These are phyloP conservation scores for Apostasia shenzhenica DNA, from an alignment of 106 monocot species.

Conservation along the genomic window DNA sequence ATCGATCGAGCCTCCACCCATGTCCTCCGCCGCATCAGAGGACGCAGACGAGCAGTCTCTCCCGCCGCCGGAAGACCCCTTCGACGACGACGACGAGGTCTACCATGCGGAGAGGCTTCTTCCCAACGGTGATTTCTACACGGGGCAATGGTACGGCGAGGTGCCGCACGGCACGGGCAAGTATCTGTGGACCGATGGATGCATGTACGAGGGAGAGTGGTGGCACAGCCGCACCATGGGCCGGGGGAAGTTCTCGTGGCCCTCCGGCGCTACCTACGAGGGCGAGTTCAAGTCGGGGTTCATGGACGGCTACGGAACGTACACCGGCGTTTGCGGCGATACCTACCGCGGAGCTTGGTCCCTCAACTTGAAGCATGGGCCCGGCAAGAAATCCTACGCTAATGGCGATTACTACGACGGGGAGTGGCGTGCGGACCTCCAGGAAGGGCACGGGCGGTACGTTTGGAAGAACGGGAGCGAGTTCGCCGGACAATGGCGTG, in stretches of 20 bases:
- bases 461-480: constrained; percentile 51
- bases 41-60: constrained; percentile 2
- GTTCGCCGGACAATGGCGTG: constrained; percentile 55
- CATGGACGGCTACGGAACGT: constrained; percentile 47
- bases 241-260: constrained; percentile 41
- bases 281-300: constrained; percentile 40
- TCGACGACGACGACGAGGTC: constrained; percentile 4
- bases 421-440: constrained; percentile 43
- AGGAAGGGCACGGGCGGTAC: constrained; percentile 60
- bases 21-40: constrained; percentile 9
- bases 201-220: constrained; percentile 61
- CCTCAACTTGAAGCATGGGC: constrained; percentile 47
- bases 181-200: constrained; percentile 59
- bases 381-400: constrained; percentile 44
- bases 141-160: constrained; percentile 27
- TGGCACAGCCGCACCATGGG: constrained; percentile 27
- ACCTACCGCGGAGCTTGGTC: constrained; percentile 50
- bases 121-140: constrained; percentile 48
- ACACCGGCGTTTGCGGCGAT: constrained; percentile 40
- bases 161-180: constrained; percentile 39
- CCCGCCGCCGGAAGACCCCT: not conserved
- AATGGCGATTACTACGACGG: constrained; percentile 77
- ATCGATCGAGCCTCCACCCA: constrained; percentile 7
- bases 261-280: constrained; percentile 55
- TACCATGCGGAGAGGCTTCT: constrained; percentile 21